These are phyloP conservation scores for Lachnellula arida DNA, from an alignment of 2,329 filamentous ascomycete genomes.

Conservation along the genomic window DNA sequence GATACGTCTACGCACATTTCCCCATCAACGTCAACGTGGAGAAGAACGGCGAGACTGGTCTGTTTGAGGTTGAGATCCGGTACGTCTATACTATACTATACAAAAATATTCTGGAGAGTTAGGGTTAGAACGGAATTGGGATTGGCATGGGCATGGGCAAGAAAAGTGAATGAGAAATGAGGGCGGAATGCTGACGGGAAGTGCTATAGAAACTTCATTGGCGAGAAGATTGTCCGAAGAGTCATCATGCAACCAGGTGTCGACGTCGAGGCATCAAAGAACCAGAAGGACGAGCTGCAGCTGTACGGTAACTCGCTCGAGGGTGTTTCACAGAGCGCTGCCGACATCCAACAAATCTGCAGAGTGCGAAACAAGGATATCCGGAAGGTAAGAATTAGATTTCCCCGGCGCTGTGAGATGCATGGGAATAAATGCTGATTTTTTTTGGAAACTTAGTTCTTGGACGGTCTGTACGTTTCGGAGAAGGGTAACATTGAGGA, in stretches of 20 bases:
- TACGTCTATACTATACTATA: constrained; percentile 43
- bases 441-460: constrained; percentile 59
- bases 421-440: constrained; percentile 1
- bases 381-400: constrained; percentile 68
- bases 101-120: not conserved
- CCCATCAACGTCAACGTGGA: constrained; percentile 99
- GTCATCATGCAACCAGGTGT: constrained; percentile 88
- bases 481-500: constrained; percentile 94
- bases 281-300: constrained; percentile 96
- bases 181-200: constrained; percentile 31
- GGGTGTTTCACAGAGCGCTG: constrained; percentile 94
- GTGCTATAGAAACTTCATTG: constrained; percentile 81
- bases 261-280: constrained; percentile 81
- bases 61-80: constrained; percentile 95
- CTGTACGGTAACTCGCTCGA: constrained; percentile 93
- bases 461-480: constrained; percentile 99
- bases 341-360: constrained; percentile 99
- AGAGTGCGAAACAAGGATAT: constrained; percentile 99
- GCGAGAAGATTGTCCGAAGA: constrained; percentile 97
- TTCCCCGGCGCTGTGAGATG: not conserved
- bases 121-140: not conserved
- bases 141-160: no score
- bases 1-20: constrained; percentile 99
- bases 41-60: constrained; percentile 87
- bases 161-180: constrained; percentile 6